Evolutionary conservation across 176 grass and related monocot species (phyloP).

Genomic region (Themeda triandra): DNA sequence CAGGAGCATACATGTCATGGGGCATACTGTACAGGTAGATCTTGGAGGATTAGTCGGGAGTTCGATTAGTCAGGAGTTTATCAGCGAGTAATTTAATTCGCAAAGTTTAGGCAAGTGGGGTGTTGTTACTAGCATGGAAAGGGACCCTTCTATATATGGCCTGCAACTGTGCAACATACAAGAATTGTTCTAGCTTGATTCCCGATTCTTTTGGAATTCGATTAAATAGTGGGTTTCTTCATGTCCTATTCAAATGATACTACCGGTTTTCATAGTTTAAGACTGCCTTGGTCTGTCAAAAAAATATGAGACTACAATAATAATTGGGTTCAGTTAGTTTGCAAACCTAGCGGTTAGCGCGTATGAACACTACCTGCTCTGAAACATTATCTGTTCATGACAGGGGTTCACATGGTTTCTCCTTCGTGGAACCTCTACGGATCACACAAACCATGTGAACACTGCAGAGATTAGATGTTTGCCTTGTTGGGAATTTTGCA

Average conservation of each 20-base stretch:
- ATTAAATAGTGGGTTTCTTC: background rate
- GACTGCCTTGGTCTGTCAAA: background rate
- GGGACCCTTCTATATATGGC: background rate
- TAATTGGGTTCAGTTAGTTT: background rate
- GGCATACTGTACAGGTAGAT: too few relatives aligned
- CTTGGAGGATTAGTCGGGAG: background rate
- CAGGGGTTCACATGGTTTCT: slow-evolving; percentile 32
- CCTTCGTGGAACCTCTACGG: background rate
- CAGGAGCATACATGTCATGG: too few relatives aligned
- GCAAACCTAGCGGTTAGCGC: background rate
- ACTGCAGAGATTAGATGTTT: background rate
- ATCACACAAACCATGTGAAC: slow-evolving; percentile 1
- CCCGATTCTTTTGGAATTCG: background rate
- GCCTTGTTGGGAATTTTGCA: background rate
- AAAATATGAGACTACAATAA: background rate
- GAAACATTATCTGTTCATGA: background rate
- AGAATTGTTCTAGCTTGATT: background rate
- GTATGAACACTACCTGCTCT: background rate
- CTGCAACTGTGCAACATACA: background rate
- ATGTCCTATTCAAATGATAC: background rate
- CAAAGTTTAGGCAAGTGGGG: background rate
- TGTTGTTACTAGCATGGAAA: background rate
- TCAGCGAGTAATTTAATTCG: background rate
- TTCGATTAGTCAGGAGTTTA: too few relatives aligned
- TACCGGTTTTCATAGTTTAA: background rate